Percentiles rank a stretch among this genome's conserved stretches.
These are phyloP conservation scores for Amniculicola lignicola DNA, from an alignment of 495 filamentous ascomycete species.

Conservation along the genomic window DNA sequence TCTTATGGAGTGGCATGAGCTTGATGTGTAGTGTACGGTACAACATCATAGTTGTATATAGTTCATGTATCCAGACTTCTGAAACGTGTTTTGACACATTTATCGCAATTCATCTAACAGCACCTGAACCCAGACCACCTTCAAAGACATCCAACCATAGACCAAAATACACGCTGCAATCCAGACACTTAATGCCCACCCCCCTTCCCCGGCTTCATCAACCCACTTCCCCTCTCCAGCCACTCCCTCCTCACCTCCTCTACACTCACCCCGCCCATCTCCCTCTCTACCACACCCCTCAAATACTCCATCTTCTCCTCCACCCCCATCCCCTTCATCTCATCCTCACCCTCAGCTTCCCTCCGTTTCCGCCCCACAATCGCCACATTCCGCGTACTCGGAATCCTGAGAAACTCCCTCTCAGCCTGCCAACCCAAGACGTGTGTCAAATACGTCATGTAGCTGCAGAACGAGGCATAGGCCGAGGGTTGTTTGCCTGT, in stretches of 20 bases:
- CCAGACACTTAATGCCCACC: constrained; percentile 21
- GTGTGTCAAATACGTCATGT: constrained; percentile 61
- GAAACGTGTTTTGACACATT: no score
- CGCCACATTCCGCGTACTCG: constrained; percentile 82
- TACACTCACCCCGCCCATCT: constrained; percentile 16
- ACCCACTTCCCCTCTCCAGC: constrained; percentile 17
- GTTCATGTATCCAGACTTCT: no score
- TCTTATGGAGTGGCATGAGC: no score
- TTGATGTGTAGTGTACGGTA: no score
- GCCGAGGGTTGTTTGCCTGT: constrained; percentile 49
- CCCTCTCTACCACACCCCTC: constrained; percentile 18
- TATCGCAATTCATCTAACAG: no score
- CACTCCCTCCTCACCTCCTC: constrained; percentile 14
- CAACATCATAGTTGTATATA: no score
- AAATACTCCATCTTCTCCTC: constrained; percentile 16
- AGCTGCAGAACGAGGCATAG: constrained; percentile 72
- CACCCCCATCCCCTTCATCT: background rate
- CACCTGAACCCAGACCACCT: no score
- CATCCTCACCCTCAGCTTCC: background rate
- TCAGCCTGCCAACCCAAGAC: constrained; percentile 75
- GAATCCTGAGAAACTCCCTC: constrained; percentile 77
- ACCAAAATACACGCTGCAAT: no score
- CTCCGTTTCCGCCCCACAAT: constrained; percentile 57
- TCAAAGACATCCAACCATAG: no score
- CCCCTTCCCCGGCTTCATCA: constrained; percentile 22